Conservation (phyloP, 495 filamentous ascomycete species). For the Eremomyces bilateralis region DNA sequence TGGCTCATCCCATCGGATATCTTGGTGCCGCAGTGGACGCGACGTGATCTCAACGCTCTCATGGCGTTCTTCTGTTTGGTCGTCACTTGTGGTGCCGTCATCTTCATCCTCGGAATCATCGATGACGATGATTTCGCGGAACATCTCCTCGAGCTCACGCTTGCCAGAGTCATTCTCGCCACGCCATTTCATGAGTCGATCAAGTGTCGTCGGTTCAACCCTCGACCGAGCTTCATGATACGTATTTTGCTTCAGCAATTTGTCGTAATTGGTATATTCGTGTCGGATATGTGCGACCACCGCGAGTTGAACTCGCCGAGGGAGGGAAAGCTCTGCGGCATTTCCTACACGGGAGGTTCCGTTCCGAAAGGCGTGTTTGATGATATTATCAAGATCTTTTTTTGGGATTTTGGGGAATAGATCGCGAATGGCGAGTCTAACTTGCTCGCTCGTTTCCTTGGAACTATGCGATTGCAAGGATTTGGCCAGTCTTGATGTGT, state of each 20-base stretch:
- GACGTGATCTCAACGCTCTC: no score
- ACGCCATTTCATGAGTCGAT: slow-evolving; percentile 66
- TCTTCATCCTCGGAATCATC: slow-evolving; percentile 21
- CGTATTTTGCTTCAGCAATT: slow-evolving; percentile 37
- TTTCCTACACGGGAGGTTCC: slow-evolving; percentile 31
- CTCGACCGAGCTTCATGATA: slow-evolving; percentile 47
- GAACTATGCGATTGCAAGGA: not conserved
- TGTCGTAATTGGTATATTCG: slow-evolving; percentile 68
- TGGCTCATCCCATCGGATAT: no score
- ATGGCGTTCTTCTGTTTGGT: no score
- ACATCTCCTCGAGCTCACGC: slow-evolving; percentile 55
- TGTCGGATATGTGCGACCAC: slow-evolving; percentile 76
- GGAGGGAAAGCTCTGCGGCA: slow-evolving; percentile 42
- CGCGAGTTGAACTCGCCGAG: slow-evolving; percentile 59
- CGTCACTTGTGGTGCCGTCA: no score
- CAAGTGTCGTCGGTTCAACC: slow-evolving; percentile 41
- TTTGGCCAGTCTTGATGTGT: no score
- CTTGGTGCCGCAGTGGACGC: no score
- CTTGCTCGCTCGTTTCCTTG: slow-evolving; percentile 43
- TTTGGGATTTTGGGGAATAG: slow-evolving; percentile 73
- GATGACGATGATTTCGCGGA: slow-evolving; percentile 63
- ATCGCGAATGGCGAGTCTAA: slow-evolving; percentile 52
- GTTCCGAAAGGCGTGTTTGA: slow-evolving; percentile 39
- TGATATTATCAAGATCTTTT: slow-evolving; percentile 52
- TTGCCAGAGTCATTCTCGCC: slow-evolving; percentile 63